These are phyloP conservation scores for Pseudogymnoascus sp. DNA, from an alignment of 2,329 filamentous ascomycete species.

Conservation along the genomic window DNA sequence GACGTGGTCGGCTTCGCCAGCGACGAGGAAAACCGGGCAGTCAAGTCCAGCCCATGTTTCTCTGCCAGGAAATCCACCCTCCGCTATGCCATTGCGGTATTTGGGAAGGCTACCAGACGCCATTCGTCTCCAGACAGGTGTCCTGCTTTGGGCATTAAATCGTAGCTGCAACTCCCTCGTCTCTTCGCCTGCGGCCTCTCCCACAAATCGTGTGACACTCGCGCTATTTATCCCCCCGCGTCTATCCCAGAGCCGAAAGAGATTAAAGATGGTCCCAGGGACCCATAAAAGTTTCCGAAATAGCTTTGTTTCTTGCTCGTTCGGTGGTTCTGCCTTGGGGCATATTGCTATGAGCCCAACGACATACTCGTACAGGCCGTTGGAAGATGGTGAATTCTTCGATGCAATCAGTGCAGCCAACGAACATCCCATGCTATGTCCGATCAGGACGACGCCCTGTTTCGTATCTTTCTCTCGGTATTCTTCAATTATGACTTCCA, in stretches of 20 bases:
- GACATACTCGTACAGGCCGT: conserved; percentile 53
- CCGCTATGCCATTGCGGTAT: conserved; percentile 43
- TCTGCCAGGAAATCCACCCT: conserved; percentile 59
- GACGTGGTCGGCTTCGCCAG: conserved; percentile 66
- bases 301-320: conserved; percentile 40
- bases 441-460: conserved; percentile 72
- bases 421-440: conserved; percentile 84
- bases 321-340: conserved; percentile 59
- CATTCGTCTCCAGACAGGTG: conserved; percentile 76
- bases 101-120: conserved; percentile 60
- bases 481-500: conserved; percentile 65
- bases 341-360: conserved; percentile 74
- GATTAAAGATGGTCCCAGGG: conserved; percentile 63
- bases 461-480: conserved; percentile 55
- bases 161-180: conserved; percentile 59
- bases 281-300: conserved; percentile 56
- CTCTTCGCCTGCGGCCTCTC: conserved; percentile 54
- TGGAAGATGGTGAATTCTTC: conserved; percentile 40
- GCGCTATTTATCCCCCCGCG: conserved; percentile 68
- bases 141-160: conserved; percentile 77
- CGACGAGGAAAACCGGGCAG: conserved; percentile 70
- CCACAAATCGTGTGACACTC: conserved; percentile 73
- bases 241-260: conserved; percentile 71
- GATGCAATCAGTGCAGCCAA: conserved; percentile 62
- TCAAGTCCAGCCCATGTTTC: conserved; percentile 64